Evolutionary conservation across 163 green algal genomes (phyloP), one percentile per base, ranked within the genome.

Genomic region (Prototheca cutis): DNA sequence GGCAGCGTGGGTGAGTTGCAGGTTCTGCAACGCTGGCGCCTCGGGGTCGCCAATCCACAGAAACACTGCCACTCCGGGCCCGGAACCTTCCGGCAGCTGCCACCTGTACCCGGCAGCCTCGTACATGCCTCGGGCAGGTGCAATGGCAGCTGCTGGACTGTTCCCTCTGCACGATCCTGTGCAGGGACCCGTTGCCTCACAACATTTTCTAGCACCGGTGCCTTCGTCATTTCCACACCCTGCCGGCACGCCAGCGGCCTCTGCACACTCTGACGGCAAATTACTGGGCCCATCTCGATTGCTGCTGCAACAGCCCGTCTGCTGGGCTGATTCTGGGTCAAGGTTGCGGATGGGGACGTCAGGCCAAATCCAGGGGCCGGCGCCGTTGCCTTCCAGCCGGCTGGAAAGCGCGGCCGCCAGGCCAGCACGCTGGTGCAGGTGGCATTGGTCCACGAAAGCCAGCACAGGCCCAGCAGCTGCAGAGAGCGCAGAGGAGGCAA

Each of bases 401-500:
- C 27, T 10, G 39, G 29, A 7, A 51, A 75, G 39, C 3, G 33
- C 55, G 3, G 19, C 6, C 21, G 31, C 19, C 39, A 73, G 48
- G 52, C 68, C 60, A 2, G 23, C 15, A 36, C 67, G 36, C 25
- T 42, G n/a, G 40, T 82, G 73, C 45, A 72, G 33, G 42, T 81
- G 77, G 24, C 49, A 33, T 69, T 90, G 82, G 34, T 90, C 82
- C 30, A 77, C 33, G 6, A 84, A 66, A 3, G 86, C 45, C 33
- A 89, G 42, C 42, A 82, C 34, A 1, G 61, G 52, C 55, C 40
- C 10, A 24, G 10, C 42, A 17, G 17, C 10, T 17, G 13, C 6
- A 5, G 13, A 51, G 13, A 24, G 42, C 13, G 10, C 17, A 21
- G 42, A 51, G 18, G 1, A 51, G 3, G 59, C 61, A 19, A 79